These are phyloP conservation scores for Trichoderma erinaceum DNA, from an alignment of 495 filamentous ascomycete species.

Conservation along the genomic window DNA sequence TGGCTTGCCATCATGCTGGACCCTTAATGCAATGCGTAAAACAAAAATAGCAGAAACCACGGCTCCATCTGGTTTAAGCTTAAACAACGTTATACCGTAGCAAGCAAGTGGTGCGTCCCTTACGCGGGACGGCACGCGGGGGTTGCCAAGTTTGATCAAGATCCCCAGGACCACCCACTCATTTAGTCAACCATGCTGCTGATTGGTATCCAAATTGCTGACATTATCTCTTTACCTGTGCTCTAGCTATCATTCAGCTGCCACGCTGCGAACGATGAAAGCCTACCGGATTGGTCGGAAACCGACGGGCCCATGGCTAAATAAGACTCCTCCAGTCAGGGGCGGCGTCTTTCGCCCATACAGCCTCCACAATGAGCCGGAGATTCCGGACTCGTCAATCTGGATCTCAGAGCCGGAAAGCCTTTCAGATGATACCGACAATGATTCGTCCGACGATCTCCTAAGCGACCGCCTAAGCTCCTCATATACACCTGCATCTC, in stretches of 20 bases:
- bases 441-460: slow-evolving; percentile 35
- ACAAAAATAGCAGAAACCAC: background rate
- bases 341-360: slow-evolving; percentile 63
- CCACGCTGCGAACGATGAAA: slow-evolving; percentile 63
- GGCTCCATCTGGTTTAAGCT: slow-evolving; percentile 10
- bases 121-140: slow-evolving; percentile 11
- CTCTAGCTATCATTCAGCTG: slow-evolving; percentile 62
- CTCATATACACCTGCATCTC: slow-evolving; percentile 31
- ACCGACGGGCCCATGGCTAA: slow-evolving; percentile 64
- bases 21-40: background rate
- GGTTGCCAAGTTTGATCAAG: background rate
- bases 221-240: slow-evolving; percentile 14
- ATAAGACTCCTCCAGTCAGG: slow-evolving; percentile 77
- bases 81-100: background rate
- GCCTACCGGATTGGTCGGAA: slow-evolving; percentile 69
- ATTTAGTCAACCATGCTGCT: background rate
- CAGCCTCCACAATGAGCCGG: slow-evolving; percentile 24
- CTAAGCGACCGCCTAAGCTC: slow-evolving; percentile 40
- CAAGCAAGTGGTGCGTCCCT: background rate
- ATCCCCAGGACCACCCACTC: background rate
- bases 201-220: slow-evolving; percentile 18
- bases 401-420: slow-evolving; percentile 24
- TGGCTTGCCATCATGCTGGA: background rate
- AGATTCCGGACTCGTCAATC: background rate
- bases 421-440: slow-evolving; percentile 24